Evolutionary conservation across 1,284 basidiomycete species (phyloP).

Genomic region (Moesziomyces parantarcticus): DNA sequence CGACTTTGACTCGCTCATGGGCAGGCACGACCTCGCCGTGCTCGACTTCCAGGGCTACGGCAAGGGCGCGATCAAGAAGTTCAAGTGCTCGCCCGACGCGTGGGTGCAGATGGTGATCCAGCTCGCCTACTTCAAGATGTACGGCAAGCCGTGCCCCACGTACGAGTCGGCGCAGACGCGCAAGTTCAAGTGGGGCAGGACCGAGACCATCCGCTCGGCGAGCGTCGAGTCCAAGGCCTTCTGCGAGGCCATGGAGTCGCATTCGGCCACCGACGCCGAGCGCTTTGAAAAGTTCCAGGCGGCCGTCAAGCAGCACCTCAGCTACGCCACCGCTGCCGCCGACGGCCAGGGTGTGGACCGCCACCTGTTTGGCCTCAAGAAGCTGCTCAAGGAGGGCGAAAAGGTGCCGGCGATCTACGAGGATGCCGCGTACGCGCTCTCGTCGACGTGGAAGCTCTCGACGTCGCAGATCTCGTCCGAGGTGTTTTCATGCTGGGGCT

Average conservation of each 20-base stretch:
- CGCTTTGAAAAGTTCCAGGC: slow-evolving; percentile 79
- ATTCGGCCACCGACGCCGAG: slow-evolving; percentile 72
- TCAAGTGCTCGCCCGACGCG: slow-evolving; percentile 89
- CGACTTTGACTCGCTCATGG: slow-evolving; percentile 82
- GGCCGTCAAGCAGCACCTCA: slow-evolving; percentile 83
- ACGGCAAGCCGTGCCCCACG: slow-evolving; percentile 80
- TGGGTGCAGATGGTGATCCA: slow-evolving; percentile 96
- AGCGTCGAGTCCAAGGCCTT: slow-evolving; percentile 86
- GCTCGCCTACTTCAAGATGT: slow-evolving; percentile 88
- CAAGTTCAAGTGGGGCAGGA: slow-evolving; percentile 89
- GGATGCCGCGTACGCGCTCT: slow-evolving; percentile 79
- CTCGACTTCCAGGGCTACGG: slow-evolving; percentile 91
- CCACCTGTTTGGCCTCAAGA: slow-evolving; percentile 91
- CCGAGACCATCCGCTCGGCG: slow-evolving; percentile 90
- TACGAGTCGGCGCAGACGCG: slow-evolving; percentile 96
- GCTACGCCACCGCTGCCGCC: slow-evolving; percentile 89
- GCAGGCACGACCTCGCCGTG: slow-evolving; percentile 83
- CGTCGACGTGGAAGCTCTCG: slow-evolving; percentile 89
- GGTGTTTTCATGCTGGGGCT: slow-evolving; percentile 94
- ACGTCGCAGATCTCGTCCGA: slow-evolving; percentile 87
- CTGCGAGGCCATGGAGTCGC: slow-evolving; percentile 86
- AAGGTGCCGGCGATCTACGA: slow-evolving; percentile 80
- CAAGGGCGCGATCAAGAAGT: slow-evolving; percentile 86
- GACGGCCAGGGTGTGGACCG: slow-evolving; percentile 95
- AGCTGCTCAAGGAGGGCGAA: slow-evolving; percentile 81